phyloP scores from a whole-genome alignment of 2,329 filamentous ascomycete genomes.

The Botrytis sinoallii region DNA sequence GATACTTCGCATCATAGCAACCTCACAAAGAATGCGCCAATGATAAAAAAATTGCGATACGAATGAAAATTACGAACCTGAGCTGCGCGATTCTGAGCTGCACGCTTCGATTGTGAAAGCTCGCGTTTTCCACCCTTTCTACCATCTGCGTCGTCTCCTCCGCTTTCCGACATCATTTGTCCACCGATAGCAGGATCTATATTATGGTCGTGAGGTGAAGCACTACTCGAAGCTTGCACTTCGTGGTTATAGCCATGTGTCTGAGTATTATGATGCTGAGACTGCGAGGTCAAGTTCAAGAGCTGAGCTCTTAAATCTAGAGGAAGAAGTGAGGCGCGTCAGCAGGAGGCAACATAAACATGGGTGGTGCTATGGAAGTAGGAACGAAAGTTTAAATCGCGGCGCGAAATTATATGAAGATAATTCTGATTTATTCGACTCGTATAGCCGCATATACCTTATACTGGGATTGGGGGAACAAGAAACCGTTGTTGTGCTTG shows the following conservation, averaged over 20 bases:
- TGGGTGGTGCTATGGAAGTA: slow-evolving; percentile 7
- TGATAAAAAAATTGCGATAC: slow-evolving; percentile 13
- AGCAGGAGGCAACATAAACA: slow-evolving; percentile 27
- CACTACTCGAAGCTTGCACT: slow-evolving; percentile 34
- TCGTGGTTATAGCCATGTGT: slow-evolving; percentile 36
- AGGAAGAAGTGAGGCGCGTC: slow-evolving; percentile 34
- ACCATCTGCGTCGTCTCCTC: slow-evolving; percentile 45
- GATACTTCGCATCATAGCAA: slow-evolving; percentile 19
- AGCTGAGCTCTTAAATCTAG: slow-evolving; percentile 40
- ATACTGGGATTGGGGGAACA: slow-evolving; percentile 7
- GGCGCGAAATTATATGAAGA: slow-evolving; percentile 1
- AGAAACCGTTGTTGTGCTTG: slow-evolving; percentile 11
- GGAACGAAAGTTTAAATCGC: not conserved
- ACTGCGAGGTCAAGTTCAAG: slow-evolving; percentile 32
- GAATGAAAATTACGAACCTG: slow-evolving; percentile 64
- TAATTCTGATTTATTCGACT: slow-evolving; percentile 14
- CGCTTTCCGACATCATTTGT: slow-evolving; percentile 34
- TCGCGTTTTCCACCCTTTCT: slow-evolving; percentile 80
- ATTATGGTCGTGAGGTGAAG: slow-evolving; percentile 38
- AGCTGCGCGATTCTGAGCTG: slow-evolving; percentile 66
- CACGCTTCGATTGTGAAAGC: slow-evolving; percentile 69
- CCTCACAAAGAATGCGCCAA: slow-evolving; percentile 6
- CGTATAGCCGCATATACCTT: slow-evolving; percentile 20
- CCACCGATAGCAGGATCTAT: slow-evolving; percentile 39
- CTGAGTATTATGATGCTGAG: slow-evolving; percentile 23